A percentile compares a stretch with the other conserved stretches of the same genome.
phyloP scores from a whole-genome alignment of 2,329 filamentous ascomycete species.

The Monilinia laxa region DNA sequence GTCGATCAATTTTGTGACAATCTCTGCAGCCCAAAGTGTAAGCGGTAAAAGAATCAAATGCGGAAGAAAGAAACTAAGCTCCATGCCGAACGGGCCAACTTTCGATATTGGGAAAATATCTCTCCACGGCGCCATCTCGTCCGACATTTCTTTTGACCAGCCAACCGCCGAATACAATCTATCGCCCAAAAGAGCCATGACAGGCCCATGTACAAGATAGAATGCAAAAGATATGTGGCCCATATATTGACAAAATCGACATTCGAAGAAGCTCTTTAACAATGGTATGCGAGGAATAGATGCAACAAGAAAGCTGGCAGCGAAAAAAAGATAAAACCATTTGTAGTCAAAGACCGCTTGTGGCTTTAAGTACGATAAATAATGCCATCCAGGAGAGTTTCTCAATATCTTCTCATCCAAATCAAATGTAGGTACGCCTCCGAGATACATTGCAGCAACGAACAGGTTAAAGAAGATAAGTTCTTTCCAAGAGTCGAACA shows the following conservation, averaged over 20 bases:
- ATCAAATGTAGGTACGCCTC: conserved; percentile 58
- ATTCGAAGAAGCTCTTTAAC: conserved; percentile 60
- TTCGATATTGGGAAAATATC: conserved; percentile 55
- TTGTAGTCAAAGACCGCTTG: conserved; percentile 65
- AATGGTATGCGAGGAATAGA: conserved; percentile 56
- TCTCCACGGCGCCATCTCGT: conserved; percentile 54
- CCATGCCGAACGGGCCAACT: conserved; percentile 58
- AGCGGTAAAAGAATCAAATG: conserved; percentile 60
- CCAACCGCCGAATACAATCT: conserved; percentile 22
- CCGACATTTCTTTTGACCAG: conserved; percentile 11
- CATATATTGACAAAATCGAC: conserved; percentile 58
- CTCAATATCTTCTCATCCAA: conserved; percentile 50
- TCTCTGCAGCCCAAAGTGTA: conserved; percentile 58
- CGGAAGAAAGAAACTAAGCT: conserved; percentile 57
- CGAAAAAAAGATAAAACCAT: conserved; percentile 67
- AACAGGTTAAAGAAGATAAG: conserved; percentile 56
- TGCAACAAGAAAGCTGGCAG: conserved; percentile 56
- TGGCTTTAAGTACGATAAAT: conserved; percentile 55
- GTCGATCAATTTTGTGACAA: conserved; percentile 56
- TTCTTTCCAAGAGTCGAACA: conserved; percentile 50
- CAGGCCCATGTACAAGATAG: conserved; percentile 63
- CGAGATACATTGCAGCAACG: conserved; percentile 53
- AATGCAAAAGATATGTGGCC: conserved; percentile 62
- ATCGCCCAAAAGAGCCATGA: conserved; percentile 51
- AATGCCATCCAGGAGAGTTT: conserved; percentile 50